phyloP scores from a whole-genome alignment of 1,139 yeast genomes.

The Debaryomyces robertsiae region DNA sequence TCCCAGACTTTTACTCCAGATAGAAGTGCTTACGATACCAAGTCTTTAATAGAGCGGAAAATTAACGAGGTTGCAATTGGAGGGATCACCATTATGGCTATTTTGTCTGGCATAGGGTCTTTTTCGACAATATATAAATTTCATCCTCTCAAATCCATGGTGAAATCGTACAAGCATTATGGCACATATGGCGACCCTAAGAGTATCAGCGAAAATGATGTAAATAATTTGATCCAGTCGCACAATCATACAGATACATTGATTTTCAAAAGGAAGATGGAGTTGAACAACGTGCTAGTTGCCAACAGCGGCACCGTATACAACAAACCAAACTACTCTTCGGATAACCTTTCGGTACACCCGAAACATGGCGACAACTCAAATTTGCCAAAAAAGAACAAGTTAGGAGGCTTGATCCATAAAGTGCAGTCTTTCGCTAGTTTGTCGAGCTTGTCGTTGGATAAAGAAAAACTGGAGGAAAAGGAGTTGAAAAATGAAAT shows the following conservation, averaged over 20 bases:
- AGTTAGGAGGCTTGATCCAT: slow-evolving; percentile 33
- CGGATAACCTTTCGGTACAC: slow-evolving; percentile 16
- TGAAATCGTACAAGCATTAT: slow-evolving; percentile 8
- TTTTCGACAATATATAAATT: slow-evolving; percentile 58
- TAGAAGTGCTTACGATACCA: slow-evolving; percentile 19
- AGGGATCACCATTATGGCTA: slow-evolving; percentile 73
- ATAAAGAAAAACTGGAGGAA: slow-evolving; percentile 27
- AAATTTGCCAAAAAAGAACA: slow-evolving; percentile 12
- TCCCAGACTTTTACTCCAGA: slow-evolving; percentile 31
- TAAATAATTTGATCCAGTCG: slow-evolving; percentile 36
- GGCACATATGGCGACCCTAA: slow-evolving; percentile 4
- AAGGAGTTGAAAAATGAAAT: slow-evolving; percentile 42
- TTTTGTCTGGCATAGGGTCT: slow-evolving; percentile 74
- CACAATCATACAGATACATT: slow-evolving; percentile 44
- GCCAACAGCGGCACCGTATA: slow-evolving; percentile 32
- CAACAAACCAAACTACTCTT: slow-evolving; percentile 20
- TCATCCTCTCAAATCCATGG: slow-evolving; percentile 16
- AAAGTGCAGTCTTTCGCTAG: slow-evolving; percentile 49
- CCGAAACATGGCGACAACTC: slow-evolving; percentile 3
- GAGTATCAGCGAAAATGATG: slow-evolving; percentile 22
- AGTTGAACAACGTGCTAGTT: slow-evolving; percentile 28
- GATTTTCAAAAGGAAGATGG: slow-evolving; percentile 34
- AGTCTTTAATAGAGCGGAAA: slow-evolving; percentile 39
- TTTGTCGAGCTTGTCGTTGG: slow-evolving; percentile 22
- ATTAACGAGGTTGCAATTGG: slow-evolving; percentile 66